Evolutionary conservation across 2,329 filamentous ascomycete species (phyloP).

Genomic region (Hypoxylon sp.): DNA sequence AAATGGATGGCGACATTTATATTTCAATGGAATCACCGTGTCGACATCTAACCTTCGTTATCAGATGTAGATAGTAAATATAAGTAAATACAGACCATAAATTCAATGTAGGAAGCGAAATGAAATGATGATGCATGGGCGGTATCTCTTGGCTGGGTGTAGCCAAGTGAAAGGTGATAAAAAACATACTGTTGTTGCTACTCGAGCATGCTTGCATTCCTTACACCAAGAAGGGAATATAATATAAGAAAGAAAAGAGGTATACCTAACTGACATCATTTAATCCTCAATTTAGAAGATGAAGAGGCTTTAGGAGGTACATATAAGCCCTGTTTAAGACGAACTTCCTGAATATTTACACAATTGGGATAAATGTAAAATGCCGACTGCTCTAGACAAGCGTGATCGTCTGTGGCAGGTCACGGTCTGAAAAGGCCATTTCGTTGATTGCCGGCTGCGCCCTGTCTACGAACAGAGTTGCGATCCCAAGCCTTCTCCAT

Average conservation of each 20-base stretch:
- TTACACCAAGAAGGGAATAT: background rate
- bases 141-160: background rate
- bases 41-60: no score
- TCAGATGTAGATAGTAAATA: background rate
- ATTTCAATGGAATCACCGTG: background rate
- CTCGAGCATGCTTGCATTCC: background rate
- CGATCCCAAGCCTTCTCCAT: constrained; percentile 36
- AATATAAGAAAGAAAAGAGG: background rate
- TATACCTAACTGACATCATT: background rate
- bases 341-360: background rate
- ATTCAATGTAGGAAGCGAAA: background rate
- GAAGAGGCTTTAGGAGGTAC: background rate
- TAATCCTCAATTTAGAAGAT: background rate
- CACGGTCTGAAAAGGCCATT: constrained; percentile 7
- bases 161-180: background rate
- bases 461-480: constrained; percentile 38
- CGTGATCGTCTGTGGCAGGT: constrained; percentile 7
- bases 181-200: background rate
- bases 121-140: background rate
- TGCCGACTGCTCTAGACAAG: constrained; percentile 3
- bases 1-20: background rate
- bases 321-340: background rate
- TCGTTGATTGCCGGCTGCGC: constrained; percentile 32
- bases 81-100: background rate
- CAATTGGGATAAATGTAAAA: background rate